Base-by-base conservation (phyloP, 2,329 filamentous ascomycete genomes). In the Elsinoe batatas region DNA sequence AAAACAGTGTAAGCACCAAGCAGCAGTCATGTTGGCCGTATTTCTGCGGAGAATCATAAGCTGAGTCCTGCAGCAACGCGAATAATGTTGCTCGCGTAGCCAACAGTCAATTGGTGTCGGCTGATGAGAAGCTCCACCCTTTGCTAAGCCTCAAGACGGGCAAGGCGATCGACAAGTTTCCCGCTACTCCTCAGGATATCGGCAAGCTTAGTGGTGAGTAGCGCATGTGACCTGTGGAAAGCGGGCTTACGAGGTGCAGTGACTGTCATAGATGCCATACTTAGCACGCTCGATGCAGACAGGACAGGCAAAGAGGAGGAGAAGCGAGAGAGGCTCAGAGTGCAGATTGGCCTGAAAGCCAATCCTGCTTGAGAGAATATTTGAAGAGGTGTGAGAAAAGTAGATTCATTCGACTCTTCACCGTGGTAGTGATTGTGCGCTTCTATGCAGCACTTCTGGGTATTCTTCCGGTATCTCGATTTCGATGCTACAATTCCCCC, bases 81-180 rank as follows among this genome's bases (percentile, higher is more conserved):
- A 68, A 67, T 60, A 67, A 65, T 51, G 58, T 67, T 22, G 63
- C 65, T 37, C 62, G 64, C 22, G 65, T 68, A 15, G 64, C 65
- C 4, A 68, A 67, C 62, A 64, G 63, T 38, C 63, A 66, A 13
- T 56, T 68, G 40, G 62, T 58, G 2, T 58, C 57, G 30, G 60
- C 57, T n/a, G 64, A 66, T 30, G 66, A 65, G 35, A 64, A 65
- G 56, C 54, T 68, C 46, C 57, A 62, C 11, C 62, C 63, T 4
- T 55, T 68, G n/a, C 36, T 65, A 5, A 61, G 60, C 12, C 54
- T 68, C 15, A 68, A 67, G 62, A 67, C 62, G 2, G 61, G 62
- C 53, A 65, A 64, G 43, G 54, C 64, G 1, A 58, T 68, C 13
- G 65, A 67, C 17, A 64, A 63, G 53, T 68, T 68, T 44, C 65